Percentiles rank a stretch among this genome's conserved stretches.
Evolutionary conservation across 148 eudicot species (phyloP).

Genomic region (Fagopyrum esculentum): DNA sequence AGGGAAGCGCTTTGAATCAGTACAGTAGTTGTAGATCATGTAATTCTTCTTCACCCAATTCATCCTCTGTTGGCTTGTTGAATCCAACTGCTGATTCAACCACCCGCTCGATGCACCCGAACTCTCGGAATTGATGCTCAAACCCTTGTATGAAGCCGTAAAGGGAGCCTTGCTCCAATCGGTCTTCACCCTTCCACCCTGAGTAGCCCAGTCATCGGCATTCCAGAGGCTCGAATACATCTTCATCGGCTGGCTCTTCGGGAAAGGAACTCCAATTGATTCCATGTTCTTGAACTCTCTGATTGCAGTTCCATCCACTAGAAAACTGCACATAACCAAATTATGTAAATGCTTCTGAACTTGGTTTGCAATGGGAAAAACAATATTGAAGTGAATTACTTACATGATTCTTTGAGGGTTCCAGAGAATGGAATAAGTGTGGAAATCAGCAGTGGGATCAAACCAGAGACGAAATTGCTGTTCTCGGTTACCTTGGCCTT

Average conservation of each 20-base stretch:
- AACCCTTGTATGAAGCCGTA: neutral
- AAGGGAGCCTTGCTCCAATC: slow-evolving; percentile 33
- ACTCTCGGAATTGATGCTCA: neutral
- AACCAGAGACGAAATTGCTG: neutral
- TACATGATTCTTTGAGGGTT: neutral
- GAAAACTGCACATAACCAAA: slow-evolving; percentile 13
- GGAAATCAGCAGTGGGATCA: neutral
- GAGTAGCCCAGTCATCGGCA: slow-evolving; percentile 58
- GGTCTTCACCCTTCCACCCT: slow-evolving; percentile 47
- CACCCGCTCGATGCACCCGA: neutral
- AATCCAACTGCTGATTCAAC: no score
- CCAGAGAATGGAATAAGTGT: neutral
- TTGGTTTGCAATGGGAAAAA: no score
- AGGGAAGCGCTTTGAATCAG: no score
- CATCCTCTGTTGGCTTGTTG: no score
- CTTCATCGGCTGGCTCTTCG: slow-evolving; percentile 53
- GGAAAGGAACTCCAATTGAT: slow-evolving; percentile 45
- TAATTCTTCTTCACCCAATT: no score
- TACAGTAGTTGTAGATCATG: no score
- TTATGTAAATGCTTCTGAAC: no score
- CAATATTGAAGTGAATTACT: neutral
- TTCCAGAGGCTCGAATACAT: slow-evolving; percentile 60
- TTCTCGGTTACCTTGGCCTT: neutral
- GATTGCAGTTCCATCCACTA: slow-evolving; percentile 44
- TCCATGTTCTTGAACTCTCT: slow-evolving; percentile 49